Conservation (phyloP, 2,329 filamentous ascomycete species). For the Alternaria hordeiaustralica region DNA sequence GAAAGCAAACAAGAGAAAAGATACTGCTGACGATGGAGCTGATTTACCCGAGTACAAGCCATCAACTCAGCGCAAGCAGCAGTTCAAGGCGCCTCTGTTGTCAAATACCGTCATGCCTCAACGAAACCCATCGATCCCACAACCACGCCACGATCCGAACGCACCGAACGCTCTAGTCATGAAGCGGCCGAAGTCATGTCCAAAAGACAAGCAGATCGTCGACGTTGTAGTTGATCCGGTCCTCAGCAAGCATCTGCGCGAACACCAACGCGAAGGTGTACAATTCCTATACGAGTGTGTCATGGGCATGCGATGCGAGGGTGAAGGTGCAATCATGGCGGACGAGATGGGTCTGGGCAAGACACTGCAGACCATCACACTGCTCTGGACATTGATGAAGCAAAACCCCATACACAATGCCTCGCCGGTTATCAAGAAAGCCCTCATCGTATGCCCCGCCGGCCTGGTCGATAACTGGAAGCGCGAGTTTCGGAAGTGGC, state of each 20-base stretch:
- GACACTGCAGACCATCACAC: constrained; percentile 73
- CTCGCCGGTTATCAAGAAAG: constrained; percentile 70
- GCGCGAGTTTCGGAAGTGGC: constrained; percentile 76
- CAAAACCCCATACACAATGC: constrained; percentile 70
- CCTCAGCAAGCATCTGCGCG: constrained; percentile 66
- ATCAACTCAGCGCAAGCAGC: constrained; percentile 50
- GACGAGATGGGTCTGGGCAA: constrained; percentile 81
- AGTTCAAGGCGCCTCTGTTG: constrained; percentile 69
- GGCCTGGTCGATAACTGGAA: constrained; percentile 76
- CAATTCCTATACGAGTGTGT: constrained; percentile 77
- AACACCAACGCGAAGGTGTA: constrained; percentile 73
- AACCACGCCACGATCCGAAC: constrained; percentile 70
- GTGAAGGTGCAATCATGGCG: constrained; percentile 73
- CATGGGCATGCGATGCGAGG: constrained; percentile 72
- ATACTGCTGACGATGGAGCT: constrained; percentile 36
- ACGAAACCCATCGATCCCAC: constrained; percentile 56
- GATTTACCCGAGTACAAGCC: constrained; percentile 48
- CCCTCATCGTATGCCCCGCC: constrained; percentile 75
- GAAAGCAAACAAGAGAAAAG: constrained; percentile 20
- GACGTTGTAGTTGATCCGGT: constrained; percentile 76
- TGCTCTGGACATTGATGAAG: constrained; percentile 75
- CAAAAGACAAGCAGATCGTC: constrained; percentile 69
- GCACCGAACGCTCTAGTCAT: constrained; percentile 69
- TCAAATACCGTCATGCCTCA: constrained; percentile 59
- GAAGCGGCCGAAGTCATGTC: constrained; percentile 63